Percentiles rank a stretch among this genome's conserved stretches.
Conservation (phyloP, 83 land plant species). For the Diphasiastrum complanatum region DNA sequence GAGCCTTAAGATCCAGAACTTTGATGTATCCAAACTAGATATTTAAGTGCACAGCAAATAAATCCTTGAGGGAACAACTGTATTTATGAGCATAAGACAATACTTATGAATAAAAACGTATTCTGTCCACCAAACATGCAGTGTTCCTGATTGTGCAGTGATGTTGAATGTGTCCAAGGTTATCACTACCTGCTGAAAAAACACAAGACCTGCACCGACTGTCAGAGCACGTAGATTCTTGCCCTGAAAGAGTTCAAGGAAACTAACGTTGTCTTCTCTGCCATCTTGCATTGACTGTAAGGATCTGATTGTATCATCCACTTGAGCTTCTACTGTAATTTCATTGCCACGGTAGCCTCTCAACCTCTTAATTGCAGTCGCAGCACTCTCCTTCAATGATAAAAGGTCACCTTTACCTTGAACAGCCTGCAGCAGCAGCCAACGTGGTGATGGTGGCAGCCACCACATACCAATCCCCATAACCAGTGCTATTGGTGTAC, state of each 20-base stretch:
- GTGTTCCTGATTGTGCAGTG: too few relatives aligned
- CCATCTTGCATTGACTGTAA: constrained; percentile 45
- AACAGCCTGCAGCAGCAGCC: constrained; percentile 84
- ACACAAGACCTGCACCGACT: constrained; percentile 85
- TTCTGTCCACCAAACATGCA: too few relatives aligned
- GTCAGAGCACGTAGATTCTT: constrained; percentile 77
- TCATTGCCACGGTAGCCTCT: constrained; percentile 54
- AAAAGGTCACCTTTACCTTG: constrained; percentile 68
- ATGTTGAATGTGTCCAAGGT: too few relatives aligned
- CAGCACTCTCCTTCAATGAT: constrained; percentile 56
- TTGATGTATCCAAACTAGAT: too few relatives aligned
- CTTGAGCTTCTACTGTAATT: constrained; percentile 44
- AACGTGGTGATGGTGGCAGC: constrained; percentile 93
- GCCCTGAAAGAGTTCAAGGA: constrained; percentile 83
- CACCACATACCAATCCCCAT: constrained; percentile 91
- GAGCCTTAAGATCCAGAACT: too few relatives aligned
- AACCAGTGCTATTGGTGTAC: constrained; percentile 58
- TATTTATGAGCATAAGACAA: too few relatives aligned
- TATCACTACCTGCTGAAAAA: constrained; percentile 80
- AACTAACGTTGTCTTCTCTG: constrained; percentile 46
- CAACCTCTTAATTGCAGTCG: constrained; percentile 45
- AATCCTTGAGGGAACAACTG: too few relatives aligned
- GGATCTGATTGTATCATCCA: constrained; percentile 57
- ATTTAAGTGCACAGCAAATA: too few relatives aligned
- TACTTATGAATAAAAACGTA: too few relatives aligned